Base-by-base conservation (phyloP, 2,329 filamentous ascomycete species). In the Sphaerulina populicola region DNA sequence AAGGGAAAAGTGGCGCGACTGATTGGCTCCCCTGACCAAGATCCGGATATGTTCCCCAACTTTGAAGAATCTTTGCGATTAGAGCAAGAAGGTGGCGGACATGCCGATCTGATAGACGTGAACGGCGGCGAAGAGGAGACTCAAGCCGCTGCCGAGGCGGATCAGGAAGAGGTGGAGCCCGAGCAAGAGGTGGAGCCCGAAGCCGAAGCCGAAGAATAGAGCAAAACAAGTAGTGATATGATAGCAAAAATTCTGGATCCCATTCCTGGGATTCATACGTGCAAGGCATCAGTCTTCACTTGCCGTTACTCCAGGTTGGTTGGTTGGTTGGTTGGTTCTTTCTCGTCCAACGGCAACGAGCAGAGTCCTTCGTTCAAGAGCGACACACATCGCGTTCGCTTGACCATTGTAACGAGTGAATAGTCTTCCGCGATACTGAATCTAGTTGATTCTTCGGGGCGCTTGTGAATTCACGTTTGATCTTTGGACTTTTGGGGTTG, bases 1-100 rank as follows among this genome's bases (percentile, higher is more conserved):
- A 95, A 94, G 75, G 79, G 77, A 9, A 88, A 93, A 59, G 85
- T 97, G 3, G 81, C 86, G 9, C 85, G 91, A 71, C 76, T 89
- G 45, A 79, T 98, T 48, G 91, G 86, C 54, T 78, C 88, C 0
- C 93, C 93, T 0, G 86, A 81, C 0, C 59, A 61, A 15, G 65
- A 68, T 60, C 87, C 89, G 53, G 76, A 77, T 54, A 77, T 98
- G 60, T 98, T 98, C 72, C 91, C 91, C 0, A 88, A 96, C 64
- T 98, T 93, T 93, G 86, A 95, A 4, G 85, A 93, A 69, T 96
- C 88, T 75, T 67, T 97, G 61, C 77, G 79, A 64, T 67, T 95
- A 56, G 93, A 97, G 73, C 79, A 77, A 53, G 83, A 89, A 61
- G 85, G 86, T 2, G 76, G 74, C 3, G 67, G 58, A 52, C 69